Percentiles rank a stretch among this genome's conserved stretches.
These are phyloP conservation scores for Anethum foeniculum DNA, from an alignment of 140 eudicot genomes.

Conservation along the genomic window DNA sequence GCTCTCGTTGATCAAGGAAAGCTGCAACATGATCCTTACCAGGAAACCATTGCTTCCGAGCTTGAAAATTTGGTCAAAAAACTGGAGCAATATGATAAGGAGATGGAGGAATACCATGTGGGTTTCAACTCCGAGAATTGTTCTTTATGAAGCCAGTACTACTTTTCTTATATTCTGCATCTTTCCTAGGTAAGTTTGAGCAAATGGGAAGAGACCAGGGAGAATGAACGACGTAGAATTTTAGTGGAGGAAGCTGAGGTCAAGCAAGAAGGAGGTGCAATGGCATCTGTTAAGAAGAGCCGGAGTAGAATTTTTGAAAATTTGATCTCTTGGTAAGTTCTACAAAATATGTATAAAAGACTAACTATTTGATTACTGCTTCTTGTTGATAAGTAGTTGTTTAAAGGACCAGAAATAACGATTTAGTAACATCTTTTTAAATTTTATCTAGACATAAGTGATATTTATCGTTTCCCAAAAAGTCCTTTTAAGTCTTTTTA, in stretches of 20 bases:
- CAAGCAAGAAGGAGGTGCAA: slow-evolving; percentile 54
- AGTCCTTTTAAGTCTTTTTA: not conserved
- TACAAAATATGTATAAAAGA: not conserved
- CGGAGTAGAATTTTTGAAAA: slow-evolving; percentile 44
- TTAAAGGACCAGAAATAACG: not conserved
- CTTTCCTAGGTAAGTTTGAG: slow-evolving; percentile 48
- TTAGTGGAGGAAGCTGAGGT: slow-evolving; percentile 70
- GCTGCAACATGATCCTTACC: slow-evolving; percentile 79
- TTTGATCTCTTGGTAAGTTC: slow-evolving; percentile 62
- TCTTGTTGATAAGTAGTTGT: not conserved
- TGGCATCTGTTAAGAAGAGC: slow-evolving; percentile 33
- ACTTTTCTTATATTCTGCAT: slow-evolving; percentile 13
- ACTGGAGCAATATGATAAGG: slow-evolving; percentile 66
- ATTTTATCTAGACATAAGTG: not conserved
- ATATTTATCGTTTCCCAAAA: not conserved
- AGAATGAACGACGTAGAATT: slow-evolving; percentile 61
- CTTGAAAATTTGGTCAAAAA: slow-evolving; percentile 63
- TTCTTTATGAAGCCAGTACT: not conserved
- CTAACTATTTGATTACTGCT: not conserved
- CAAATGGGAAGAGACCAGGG: slow-evolving; percentile 77
- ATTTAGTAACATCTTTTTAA: not conserved
- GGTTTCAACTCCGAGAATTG: slow-evolving; percentile 14
- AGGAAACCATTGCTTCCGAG: slow-evolving; percentile 77
- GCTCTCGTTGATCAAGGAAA: slow-evolving; percentile 68
- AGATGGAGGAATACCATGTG: slow-evolving; percentile 88